Base-by-base conservation (phyloP, 176 grass and related monocot species). In the Musa acuminata region DNA sequence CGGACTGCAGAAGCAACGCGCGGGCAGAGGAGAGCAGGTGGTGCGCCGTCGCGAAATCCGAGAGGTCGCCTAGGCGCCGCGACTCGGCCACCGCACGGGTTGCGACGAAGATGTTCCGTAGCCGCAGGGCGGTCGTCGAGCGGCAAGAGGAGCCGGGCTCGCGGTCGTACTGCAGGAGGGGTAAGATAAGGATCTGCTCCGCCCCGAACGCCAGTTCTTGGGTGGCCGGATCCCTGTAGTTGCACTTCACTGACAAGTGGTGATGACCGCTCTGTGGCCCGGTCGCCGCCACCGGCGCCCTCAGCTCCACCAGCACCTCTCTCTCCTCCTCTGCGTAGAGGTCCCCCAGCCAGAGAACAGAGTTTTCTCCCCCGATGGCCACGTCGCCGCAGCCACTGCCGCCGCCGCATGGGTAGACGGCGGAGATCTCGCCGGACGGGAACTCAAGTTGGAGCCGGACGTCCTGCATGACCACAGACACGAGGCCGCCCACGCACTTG, bases 391-490 rank as follows among this genome's bases (percentile, higher is more conserved):
- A 43, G 3, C 35, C 35, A 43, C 35, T 5, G 35, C 4, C 4
- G 35, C 66, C 72, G 6, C 92, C 82, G 72, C 84, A 84, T 0
- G 85, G 83, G 90, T 96, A 92, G 59, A 96, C 92, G 8, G 89
- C 76, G 11, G 83, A 89, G 79, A 96, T 90, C 85, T 92, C 89
- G 1, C 92, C 92, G 9, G 75, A 51, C 24, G 85, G 81, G 76
- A 96, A 92, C 27, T 9, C 10, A 1, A 96, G 81, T 29, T 96
- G 86, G 26, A 92, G 62, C 16, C 78, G 82, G 74, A 92, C 89
- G 75, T 96, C 87, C 76, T 96, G 92, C 92, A 96, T 92, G 11
- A 96, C 92, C 1, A 96, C 85, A 79, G 89, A 89, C 2, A 96
- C 89, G 1, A 96, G 89, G 0, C 89, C 89, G 52, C 92, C 92